Conservation (phyloP, 2,329 filamentous ascomycete species). For the Nemania sp. region DNA sequence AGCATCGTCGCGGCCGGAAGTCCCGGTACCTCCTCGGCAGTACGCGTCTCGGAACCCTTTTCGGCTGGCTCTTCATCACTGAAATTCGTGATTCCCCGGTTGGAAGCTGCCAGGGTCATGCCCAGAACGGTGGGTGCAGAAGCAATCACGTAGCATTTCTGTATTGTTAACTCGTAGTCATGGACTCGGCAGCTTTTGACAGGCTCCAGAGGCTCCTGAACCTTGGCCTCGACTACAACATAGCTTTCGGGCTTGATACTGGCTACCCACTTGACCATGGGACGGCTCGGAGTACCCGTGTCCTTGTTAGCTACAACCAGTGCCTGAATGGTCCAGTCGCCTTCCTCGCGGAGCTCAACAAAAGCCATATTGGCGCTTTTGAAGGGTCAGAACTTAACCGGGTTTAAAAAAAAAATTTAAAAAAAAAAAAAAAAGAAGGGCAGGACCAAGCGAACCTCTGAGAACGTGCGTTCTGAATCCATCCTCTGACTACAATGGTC, state of each 20-base stretch:
- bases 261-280: slow-evolving; percentile 31
- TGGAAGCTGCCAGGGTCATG: slow-evolving; percentile 60
- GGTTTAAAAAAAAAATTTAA: too few relatives aligned
- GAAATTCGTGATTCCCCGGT: slow-evolving; percentile 58
- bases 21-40: background rate
- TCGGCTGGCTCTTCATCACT: slow-evolving; percentile 57
- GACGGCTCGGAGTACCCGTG: background rate
- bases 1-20: slow-evolving; percentile 75
- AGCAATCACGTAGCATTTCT: slow-evolving; percentile 79
- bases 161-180: slow-evolving; percentile 83
- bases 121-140: slow-evolving; percentile 61
- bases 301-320: slow-evolving; percentile 64
- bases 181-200: slow-evolving; percentile 85
- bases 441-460: background rate
- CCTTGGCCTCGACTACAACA: slow-evolving; percentile 76
- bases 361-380: slow-evolving; percentile 84
- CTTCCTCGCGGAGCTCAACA: slow-evolving; percentile 78
- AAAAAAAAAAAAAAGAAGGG: too few relatives aligned
- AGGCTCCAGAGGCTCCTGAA: slow-evolving; percentile 81
- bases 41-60: slow-evolving; percentile 37
- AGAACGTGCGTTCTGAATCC: background rate
- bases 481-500: background rate
- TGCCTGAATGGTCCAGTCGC: slow-evolving; percentile 78
- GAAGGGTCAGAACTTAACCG: too few relatives aligned
- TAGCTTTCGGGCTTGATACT: slow-evolving; percentile 78